These are phyloP conservation scores for Dissophora ornata DNA, from an alignment of 192 early-diverging fungal genomes.

Conservation along the genomic window DNA sequence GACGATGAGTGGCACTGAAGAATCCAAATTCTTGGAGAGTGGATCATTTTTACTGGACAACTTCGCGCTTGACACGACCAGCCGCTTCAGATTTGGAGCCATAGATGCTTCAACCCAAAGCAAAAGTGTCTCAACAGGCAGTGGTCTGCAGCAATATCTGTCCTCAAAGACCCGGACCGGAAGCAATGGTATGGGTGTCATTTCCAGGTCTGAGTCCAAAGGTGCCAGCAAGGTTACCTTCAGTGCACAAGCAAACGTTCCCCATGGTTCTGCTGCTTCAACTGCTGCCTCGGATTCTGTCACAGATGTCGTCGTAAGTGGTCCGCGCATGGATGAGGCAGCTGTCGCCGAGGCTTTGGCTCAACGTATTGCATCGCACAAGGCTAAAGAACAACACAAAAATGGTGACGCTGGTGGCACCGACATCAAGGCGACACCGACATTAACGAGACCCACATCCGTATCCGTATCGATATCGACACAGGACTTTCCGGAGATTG, in stretches of 20 bases:
- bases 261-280: not conserved
- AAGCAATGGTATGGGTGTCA: not conserved
- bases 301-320: too few species aligned
- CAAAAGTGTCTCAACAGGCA: too few species aligned
- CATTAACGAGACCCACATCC: not conserved
- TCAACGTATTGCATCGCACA: conserved; percentile 40
- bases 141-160: too few species aligned
- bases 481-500: conserved; percentile 31
- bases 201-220: conserved; percentile 17
- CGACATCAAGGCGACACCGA: not conserved
- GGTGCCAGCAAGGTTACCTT: conserved; percentile 39
- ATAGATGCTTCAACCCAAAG: too few species aligned
- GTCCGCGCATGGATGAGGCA: conserved; percentile 22
- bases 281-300: not conserved
- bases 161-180: too few species aligned
- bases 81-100: not conserved
- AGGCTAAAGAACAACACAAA: conserved; percentile 29
- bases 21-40: conserved; percentile 3
- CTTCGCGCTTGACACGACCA: conserved; percentile 26
- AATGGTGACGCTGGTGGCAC: not conserved
- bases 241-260: not conserved
- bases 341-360: conserved; percentile 28
- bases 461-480: conserved; percentile 8
- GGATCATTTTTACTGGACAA: conserved; percentile 9
- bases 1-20: not conserved